Evolutionary conservation across 2,329 filamentous ascomycete genomes (phyloP).

Genomic region (Penicillium fuscoglaucum): DNA sequence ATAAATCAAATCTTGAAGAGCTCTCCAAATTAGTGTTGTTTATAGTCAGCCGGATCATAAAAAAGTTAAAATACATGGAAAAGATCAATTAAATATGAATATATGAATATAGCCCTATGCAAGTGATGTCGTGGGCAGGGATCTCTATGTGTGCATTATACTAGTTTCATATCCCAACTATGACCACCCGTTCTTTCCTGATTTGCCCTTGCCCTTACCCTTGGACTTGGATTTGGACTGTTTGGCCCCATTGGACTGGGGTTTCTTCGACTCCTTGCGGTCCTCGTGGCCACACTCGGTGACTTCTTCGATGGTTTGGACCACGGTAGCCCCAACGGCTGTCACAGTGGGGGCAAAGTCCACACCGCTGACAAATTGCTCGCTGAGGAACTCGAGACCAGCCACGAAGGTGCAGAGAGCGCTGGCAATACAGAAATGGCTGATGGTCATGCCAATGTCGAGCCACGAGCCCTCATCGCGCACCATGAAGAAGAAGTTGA

Average conservation of each 20-base stretch:
- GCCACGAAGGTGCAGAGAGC: conserved; percentile 88
- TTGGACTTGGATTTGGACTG: conserved; percentile 10
- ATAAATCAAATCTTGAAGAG: background rate
- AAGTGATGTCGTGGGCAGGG: background rate
- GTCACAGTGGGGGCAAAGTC: conserved; percentile 49
- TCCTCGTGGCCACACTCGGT: conserved; percentile 22
- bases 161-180: conserved; percentile 1
- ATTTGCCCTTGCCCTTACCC: conserved; percentile 10
- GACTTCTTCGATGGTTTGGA: conserved; percentile 23
- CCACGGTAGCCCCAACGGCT: conserved; percentile 20
- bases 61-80: background rate
- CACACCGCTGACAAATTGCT: conserved; percentile 77
- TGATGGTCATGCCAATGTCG: conserved; percentile 96
- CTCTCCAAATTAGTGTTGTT: background rate
- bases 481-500: conserved; percentile 98
- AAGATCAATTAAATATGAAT: background rate
- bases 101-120: background rate
- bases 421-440: conserved; percentile 91
- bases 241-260: conserved; percentile 2
- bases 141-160: background rate
- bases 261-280: conserved; percentile 4
- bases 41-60: background rate
- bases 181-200: conserved; percentile 1
- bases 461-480: conserved; percentile 96
- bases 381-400: conserved; percentile 79